Base-by-base conservation (phyloP, 2,329 filamentous ascomycete species). In the Aureobasidium sp. region DNA sequence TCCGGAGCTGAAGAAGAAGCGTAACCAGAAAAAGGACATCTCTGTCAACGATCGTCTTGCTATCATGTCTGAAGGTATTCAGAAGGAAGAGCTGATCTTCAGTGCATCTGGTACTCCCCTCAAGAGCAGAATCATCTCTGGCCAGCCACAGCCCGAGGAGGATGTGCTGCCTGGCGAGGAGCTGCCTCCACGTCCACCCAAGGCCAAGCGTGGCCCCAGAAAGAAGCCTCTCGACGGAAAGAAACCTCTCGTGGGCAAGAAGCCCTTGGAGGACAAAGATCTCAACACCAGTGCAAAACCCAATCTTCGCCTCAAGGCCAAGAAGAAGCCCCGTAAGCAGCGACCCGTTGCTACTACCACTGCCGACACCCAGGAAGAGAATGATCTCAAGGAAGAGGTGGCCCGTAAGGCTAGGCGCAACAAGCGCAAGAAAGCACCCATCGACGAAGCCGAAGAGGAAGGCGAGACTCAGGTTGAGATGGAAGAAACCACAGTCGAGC, bases 1-100 rank as follows among this genome's bases (percentile, higher is more conserved):
- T 5, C 82, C 85, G 17, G 84, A 87, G 64, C 87, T 89, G 80
- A 87, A 85, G 68, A 82, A 86, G 49, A 89, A 85, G 75, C 81
- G 89, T 57, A 92, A 92, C 70, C 89, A 93, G 74, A 85, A 87
- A 68, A 93, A 93, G 72, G 84, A 87, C 60, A 81, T 79, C n/a
- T 86, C 84, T 0, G 85, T 90, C n/a, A 76, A 91, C 25, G 79
- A 83, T 61, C 82, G 83, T 63, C 85, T 93, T 73, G 81, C 86
- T 67, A 73, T 80, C 58, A 84, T 83, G 20, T 91, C 89, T 0
- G 79, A 81, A 65, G 78, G 80, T 2, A 84, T 91, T 37, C 81
- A 84, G 62, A 82, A 86, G 9, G 83, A 75, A 0, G 88, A 91
- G 74, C 76, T 84, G 25, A 83, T 91, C 53, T 87, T 87, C 76